Evolutionary conservation across 1,284 basidiomycete species (phyloP), one percentile per base, ranked within the genome.

Genomic region (Fomitiporia mediterranea): DNA sequence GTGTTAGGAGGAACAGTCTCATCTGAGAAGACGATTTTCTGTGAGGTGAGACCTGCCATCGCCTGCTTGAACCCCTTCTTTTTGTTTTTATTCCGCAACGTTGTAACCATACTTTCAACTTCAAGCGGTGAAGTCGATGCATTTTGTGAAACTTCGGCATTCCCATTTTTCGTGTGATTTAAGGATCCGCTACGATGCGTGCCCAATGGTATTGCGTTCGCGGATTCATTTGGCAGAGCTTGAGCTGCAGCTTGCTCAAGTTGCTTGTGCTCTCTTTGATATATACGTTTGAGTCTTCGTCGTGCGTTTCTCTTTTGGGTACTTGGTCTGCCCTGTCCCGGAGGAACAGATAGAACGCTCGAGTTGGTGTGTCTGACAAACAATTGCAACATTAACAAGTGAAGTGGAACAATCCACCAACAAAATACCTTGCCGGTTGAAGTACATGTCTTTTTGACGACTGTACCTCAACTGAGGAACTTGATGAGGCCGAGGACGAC

Each of bases 11-110:
- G 61, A 63, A 27, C 42, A 7, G 32, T 44, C 13, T 23, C 28
- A 5, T 44, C 25, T 9, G 48, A 27, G 62, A 89, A 89, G n/a
- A 82, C 69, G 55, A 89, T 85, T 65, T 81, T 86, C 25, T 72
- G 65, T 0, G 81, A 75, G 3, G 80, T 69, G 0, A 76, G 72
- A 9, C 65, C 72, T 0, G 67, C 60, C 67, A 86, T 74, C 2
- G 78, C 70, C 39, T 77, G 70, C 63, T 78, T 82, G 69, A 84
- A 88, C 9, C 81, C 82, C 58, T 79, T 83, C 50, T 79, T 80
- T 68, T 89, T 89, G 68, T 88, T 88, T 67, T 88, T 89, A 65
- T 87, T 89, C 49, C 80, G 74, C 13, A 88, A 68, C 1, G 79
- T 80, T 51, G 80, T 72, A 80, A 83, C 82, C 70, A 79, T 77